phyloP scores from a whole-genome alignment of 345 rosid species.

The Citrus sinensis region DVS_A1.0 CM039161.1:24222501-24223000 shows the following conservation, averaged over 20 bases:
- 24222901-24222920: neutral
- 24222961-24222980: neutral
- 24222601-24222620: neutral
- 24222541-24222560: neutral
- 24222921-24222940: neutral
- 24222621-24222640: neutral
- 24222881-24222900: neutral
- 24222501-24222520: no score
- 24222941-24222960: neutral
- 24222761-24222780: constrained; percentile 47
- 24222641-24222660: neutral
- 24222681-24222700: neutral
- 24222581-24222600: neutral
- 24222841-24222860: neutral
- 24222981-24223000: neutral
- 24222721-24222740: neutral
- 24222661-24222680: neutral
- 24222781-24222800: constrained; percentile 33
- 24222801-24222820: constrained; percentile 4
- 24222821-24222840: constrained; percentile 12
- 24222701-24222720: neutral
- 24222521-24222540: neutral
- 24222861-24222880: neutral
- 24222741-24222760: neutral
- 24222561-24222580: neutral